Conservation (phyloP, 805 yeast genomes). For the Saccharomycopsis amapae region DNA sequence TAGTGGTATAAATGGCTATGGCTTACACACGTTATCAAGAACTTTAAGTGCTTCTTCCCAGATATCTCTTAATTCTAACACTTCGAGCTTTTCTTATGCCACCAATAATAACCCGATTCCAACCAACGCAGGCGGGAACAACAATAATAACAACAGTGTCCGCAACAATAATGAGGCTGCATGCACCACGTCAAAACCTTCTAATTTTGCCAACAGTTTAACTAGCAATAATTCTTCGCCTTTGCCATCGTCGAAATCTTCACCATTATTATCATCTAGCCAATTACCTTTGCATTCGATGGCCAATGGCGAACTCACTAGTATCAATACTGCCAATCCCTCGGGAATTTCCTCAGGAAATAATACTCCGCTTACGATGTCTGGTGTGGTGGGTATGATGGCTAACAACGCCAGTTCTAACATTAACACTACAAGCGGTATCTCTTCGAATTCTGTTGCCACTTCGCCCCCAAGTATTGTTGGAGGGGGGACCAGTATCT, state of each 20-base stretch:
- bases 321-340: too few species aligned
- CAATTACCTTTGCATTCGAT: not conserved
- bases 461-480: not conserved
- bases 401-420: not conserved
- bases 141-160: constrained; percentile 1
- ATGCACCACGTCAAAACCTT: not conserved
- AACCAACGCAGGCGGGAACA: constrained; percentile 3
- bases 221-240: constrained; percentile 13
- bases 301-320: not conserved
- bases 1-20: not conserved
- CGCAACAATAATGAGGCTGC: constrained; percentile 1
- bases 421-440: not conserved
- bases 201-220: not conserved
- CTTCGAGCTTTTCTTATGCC: constrained; percentile 14
- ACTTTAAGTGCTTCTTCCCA: constrained; percentile 19
- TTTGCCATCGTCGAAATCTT: constrained; percentile 10
- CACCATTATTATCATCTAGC: constrained; percentile 9
- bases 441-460: not conserved
- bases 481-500: constrained; percentile 11
- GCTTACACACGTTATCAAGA: constrained; percentile 17
- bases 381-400: not conserved
- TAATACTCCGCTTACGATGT: not conserved
- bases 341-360: not conserved
- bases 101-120: constrained; percentile 2
- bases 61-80: constrained; percentile 11